Evolutionary conservation across 139 green algal genomes (phyloP), one percentile per base, ranked within the genome.

Genomic region (Coccomyxa sp.): DNA sequence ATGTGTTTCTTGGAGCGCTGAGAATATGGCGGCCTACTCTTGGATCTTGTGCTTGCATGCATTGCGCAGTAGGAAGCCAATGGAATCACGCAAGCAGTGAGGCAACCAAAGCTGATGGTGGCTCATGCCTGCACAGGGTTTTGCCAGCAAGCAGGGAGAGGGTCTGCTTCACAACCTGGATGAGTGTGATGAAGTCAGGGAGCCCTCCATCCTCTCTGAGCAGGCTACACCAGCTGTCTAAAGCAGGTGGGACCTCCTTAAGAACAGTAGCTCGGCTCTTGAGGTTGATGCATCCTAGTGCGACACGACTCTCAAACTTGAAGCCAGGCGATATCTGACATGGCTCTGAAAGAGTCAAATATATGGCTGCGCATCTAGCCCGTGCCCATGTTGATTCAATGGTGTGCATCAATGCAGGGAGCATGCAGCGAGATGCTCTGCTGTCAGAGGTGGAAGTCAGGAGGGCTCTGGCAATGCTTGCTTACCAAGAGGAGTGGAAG

Each of bases 151-250:
- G 8, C 1, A 64, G 64, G 1, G 70, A 84, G 24, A 80, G 92
- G 31, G 89, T 79, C 76, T 96, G 92, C 83, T 89, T 94, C 79
- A 96, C 92, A 12, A 84, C 92, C 6, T 96, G 92, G 92, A 79
- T 95, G 31, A 89, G 83, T 50, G 50, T 64, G 18, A 31, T 64
- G 50, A 64, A 64, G 50, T 22, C 2, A 18, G 5, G 27, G 18
- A 31, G 2, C 2, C 50, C 50, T 64, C 50, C 50, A 64, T 1
- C 5, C 50, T 22, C 50, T 41, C 36, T 8, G 6, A n/a, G 24
- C 0, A 24, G 41, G 29, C 73, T 77, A 68, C 39, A 37, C 12
- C 38, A 64, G 38, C 33, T 77, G n/a, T 77, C 16, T 55, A 37
- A 64, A 64, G 18, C 50, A 64, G 50, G 27, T 64, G 50, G 50